Evolutionary conservation across 495 filamentous ascomycete species (phyloP).

Genomic region (Chaetomium cochliodes): DNA sequence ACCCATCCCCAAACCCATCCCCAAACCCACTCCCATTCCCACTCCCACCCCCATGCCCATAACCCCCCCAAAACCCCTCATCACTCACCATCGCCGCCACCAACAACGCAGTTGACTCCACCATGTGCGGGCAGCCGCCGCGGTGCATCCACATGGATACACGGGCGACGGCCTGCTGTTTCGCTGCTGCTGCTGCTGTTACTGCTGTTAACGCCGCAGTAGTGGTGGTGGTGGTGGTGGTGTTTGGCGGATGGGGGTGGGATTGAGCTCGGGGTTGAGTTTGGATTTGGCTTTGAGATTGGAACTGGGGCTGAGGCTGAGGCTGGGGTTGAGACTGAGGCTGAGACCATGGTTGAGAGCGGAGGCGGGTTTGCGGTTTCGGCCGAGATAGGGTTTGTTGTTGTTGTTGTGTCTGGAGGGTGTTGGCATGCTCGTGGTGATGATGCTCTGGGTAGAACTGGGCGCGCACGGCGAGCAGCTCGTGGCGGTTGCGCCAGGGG

Average conservation of each 20-base stretch:
- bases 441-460: slow-evolving; percentile 60
- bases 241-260: not conserved
- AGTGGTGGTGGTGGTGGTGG: not conserved
- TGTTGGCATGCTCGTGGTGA: too few relatives aligned
- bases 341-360: too few relatives aligned
- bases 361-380: not conserved
- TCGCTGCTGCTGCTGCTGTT: slow-evolving; percentile 19
- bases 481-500: slow-evolving; percentile 67
- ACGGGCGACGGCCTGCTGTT: slow-evolving; percentile 45
- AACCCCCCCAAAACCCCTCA: slow-evolving; percentile 25
- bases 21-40: slow-evolving; percentile 22
- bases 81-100: slow-evolving; percentile 72
- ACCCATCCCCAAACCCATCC: not conserved
- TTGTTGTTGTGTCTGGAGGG: not conserved
- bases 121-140: slow-evolving; percentile 74
- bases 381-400: not conserved
- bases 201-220: too few relatives aligned
- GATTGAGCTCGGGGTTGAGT: not conserved
- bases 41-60: too few relatives aligned
- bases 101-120: slow-evolving; percentile 77
- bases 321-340: not conserved
- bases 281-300: not conserved
- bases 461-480: slow-evolving; percentile 64
- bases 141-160: slow-evolving; percentile 61
- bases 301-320: not conserved